These are phyloP conservation scores for Metschnikowia corniflorae DNA, from an alignment of 805 yeast species.

Conservation along the genomic window DNA sequence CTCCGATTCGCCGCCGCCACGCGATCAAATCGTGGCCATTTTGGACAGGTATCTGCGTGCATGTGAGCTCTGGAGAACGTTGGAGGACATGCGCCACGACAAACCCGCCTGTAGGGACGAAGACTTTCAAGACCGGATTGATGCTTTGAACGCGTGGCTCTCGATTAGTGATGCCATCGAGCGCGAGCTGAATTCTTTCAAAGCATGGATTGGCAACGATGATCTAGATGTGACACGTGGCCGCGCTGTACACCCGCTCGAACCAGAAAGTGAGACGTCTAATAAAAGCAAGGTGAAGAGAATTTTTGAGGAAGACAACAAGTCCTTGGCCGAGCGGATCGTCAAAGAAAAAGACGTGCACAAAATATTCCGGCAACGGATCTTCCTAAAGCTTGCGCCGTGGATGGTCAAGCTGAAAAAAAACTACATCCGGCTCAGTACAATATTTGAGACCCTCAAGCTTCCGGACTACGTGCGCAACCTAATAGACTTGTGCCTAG, in stretches of 20 bases:
- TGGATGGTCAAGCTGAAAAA: constrained; percentile 79
- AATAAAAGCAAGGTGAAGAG: constrained; percentile 16
- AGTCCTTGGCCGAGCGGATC: constrained; percentile 76
- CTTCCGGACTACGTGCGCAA: constrained; percentile 69
- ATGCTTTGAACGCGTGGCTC: constrained; percentile 81
- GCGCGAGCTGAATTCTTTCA: constrained; percentile 56
- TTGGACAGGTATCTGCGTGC: constrained; percentile 62
- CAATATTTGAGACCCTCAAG: constrained; percentile 61
- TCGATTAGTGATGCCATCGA: constrained; percentile 68
- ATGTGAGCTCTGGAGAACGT: constrained; percentile 75
- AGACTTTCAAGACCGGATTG: constrained; percentile 62
- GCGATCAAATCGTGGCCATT: constrained; percentile 50
- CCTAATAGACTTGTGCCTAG: constrained; percentile 60
- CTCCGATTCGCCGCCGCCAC: constrained; percentile 26
- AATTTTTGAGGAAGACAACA: constrained; percentile 55
- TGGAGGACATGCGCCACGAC: constrained; percentile 72
- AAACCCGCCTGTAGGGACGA: constrained; percentile 66
- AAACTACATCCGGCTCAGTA: constrained; percentile 61
- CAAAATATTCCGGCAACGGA: constrained; percentile 63
- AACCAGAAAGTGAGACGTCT: constrained; percentile 13
- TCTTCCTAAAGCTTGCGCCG: constrained; percentile 68
- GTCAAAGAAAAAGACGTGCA: constrained; percentile 77
- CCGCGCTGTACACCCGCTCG: constrained; percentile 8
- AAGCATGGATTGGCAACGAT: constrained; percentile 81
- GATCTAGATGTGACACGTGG: constrained; percentile 60